Percentiles rank a stretch among this genome's conserved stretches.
These are phyloP conservation scores for Fraxinus dipetala DNA, from an alignment of 305 asterid genomes.

Conservation along the genomic window DNA sequence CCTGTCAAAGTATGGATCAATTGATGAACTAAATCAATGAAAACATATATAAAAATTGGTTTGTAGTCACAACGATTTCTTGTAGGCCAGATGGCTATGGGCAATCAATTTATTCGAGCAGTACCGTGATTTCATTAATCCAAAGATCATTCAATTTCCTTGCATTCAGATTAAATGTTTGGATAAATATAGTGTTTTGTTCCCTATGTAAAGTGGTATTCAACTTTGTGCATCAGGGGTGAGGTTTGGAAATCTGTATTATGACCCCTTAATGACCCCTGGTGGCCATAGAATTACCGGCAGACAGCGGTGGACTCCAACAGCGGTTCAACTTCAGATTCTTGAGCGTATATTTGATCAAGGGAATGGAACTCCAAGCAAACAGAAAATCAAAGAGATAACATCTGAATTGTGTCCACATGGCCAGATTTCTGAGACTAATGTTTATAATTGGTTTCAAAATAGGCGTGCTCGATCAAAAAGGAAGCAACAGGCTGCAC, in stretches of 20 bases:
- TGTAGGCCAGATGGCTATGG: not conserved
- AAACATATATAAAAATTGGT: not conserved
- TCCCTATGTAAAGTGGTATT: not conserved
- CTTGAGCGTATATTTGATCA: conserved; percentile 87
- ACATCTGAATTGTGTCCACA: conserved; percentile 78
- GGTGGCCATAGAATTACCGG: conserved; percentile 80
- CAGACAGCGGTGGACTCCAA: conserved; percentile 98
- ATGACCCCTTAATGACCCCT: conserved; percentile 62
- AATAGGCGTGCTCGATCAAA: conserved; percentile 97
- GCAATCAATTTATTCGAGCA: not conserved
- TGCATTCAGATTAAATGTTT: not conserved
- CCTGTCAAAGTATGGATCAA: not conserved
- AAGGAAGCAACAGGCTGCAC: conserved; percentile 73
- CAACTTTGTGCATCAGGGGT: conserved; percentile 46
- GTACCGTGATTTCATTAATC: not conserved
- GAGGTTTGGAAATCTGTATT: conserved; percentile 75
- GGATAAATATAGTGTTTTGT: not conserved
- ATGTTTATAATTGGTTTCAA: conserved; percentile 97
- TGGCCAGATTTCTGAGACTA: conserved; percentile 91
- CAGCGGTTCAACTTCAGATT: conserved; percentile 86
- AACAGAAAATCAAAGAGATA: conserved; percentile 89
- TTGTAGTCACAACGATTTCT: not conserved
- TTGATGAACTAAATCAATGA: not conserved
- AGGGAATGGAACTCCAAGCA: conserved; percentile 93
- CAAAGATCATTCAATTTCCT: not conserved